These are phyloP conservation scores for Fusarium succisae DNA, from an alignment of 2,329 filamentous ascomycete genomes.

Conservation along the genomic window DNA sequence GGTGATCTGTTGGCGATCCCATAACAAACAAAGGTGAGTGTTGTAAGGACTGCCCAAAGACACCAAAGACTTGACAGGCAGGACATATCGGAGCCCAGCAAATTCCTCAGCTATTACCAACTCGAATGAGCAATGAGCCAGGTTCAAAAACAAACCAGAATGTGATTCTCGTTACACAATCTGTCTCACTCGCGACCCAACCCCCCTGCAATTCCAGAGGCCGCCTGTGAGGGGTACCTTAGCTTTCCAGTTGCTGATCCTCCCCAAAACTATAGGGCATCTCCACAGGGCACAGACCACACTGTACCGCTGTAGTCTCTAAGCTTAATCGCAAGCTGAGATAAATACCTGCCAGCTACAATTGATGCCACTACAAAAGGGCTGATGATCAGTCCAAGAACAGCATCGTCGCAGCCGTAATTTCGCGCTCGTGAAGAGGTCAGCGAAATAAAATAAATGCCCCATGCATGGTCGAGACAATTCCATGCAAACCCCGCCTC, in stretches of 20 bases:
- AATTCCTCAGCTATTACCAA: not conserved
- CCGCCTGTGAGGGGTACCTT: not conserved
- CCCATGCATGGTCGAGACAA: not conserved
- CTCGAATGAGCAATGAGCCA: not conserved
- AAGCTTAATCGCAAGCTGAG: not conserved
- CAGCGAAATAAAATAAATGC: conserved; percentile 7
- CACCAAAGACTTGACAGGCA: not conserved
- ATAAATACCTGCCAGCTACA: conserved; percentile 15
- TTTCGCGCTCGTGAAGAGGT: not conserved
- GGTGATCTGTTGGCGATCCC: not conserved
- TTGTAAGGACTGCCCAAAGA: not conserved
- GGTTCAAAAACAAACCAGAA: rapidly evolving
- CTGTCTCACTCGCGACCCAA: not conserved
- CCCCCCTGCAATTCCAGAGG: not conserved
- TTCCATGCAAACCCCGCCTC: not conserved
- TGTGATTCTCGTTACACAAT: not conserved
- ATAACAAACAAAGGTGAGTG: not conserved
- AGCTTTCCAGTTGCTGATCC: not conserved
- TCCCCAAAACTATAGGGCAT: not conserved
- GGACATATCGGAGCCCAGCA: not conserved
- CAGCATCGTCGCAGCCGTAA: conserved; percentile 1
- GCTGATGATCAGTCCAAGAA: conserved; percentile 13
- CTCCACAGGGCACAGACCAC: conserved; percentile 12
- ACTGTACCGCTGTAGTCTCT: conserved; percentile 12
- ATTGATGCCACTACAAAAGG: conserved; percentile 12